A percentile compares a stretch with the other conserved stretches of the same genome.
Evolutionary conservation across 176 grass and related monocot genomes (phyloP).

Genomic region (Typha latifolia): DNA sequence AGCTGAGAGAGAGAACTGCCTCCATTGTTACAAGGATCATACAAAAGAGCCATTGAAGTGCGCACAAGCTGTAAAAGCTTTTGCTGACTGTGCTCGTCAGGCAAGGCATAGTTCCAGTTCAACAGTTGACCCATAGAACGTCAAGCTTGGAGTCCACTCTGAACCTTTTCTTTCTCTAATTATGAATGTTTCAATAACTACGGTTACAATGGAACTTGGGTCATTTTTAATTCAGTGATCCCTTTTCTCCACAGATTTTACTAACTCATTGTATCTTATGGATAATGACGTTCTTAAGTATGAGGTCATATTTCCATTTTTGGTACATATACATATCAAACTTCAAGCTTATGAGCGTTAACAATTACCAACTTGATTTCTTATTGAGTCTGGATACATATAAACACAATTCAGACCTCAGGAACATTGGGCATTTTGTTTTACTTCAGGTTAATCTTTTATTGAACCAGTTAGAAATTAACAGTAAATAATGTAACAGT

Average conservation of each 20-base stretch:
- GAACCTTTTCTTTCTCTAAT: background rate
- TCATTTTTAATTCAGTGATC: background rate
- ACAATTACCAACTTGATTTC: background rate
- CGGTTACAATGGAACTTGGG: background rate
- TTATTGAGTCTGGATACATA: too few species aligned
- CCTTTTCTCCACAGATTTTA: background rate
- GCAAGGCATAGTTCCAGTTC: conserved; percentile 19
- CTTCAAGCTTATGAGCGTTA: background rate
- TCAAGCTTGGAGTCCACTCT: background rate
- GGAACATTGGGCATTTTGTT: too few species aligned
- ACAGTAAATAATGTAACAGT: too few species aligned
- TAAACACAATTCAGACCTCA: too few species aligned
- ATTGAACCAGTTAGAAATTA: too few species aligned
- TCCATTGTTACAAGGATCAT: conserved; percentile 64
- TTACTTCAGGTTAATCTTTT: too few species aligned
- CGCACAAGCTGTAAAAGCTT: conserved; percentile 49
- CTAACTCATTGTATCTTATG: background rate
- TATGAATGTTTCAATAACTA: background rate
- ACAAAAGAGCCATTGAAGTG: conserved; percentile 65
- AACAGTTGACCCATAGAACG: conserved; percentile 13
- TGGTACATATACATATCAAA: background rate
- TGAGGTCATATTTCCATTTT: background rate
- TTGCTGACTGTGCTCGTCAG: conserved; percentile 43
- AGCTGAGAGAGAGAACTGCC: conserved; percentile 47
- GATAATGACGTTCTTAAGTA: background rate